These are phyloP conservation scores for Monosporascus sp. DNA, from an alignment of 2,329 filamentous ascomycete genomes.

Conservation along the genomic window DNA sequence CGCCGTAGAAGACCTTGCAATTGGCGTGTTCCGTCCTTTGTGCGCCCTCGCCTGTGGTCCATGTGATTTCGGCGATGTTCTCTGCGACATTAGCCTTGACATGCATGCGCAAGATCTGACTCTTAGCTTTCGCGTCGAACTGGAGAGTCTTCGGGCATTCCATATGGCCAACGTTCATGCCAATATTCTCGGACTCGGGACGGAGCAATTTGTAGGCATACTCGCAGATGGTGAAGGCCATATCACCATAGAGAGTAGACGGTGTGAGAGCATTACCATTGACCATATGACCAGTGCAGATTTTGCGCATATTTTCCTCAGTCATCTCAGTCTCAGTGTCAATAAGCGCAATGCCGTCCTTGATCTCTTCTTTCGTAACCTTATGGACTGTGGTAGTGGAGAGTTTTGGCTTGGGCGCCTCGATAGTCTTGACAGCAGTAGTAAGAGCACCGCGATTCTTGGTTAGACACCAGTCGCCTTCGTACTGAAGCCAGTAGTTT, in stretches of 20 bases:
- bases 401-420: constrained; percentile 45
- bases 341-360: constrained; percentile 53
- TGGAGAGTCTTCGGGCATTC: constrained; percentile 69
- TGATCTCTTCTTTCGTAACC: constrained; percentile 57
- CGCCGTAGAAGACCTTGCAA: constrained; percentile 58
- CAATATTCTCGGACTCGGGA: constrained; percentile 50
- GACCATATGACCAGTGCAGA: constrained; percentile 62
- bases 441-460: constrained; percentile 56
- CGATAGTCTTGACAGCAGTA: constrained; percentile 33
- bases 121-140: constrained; percentile 37
- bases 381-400: constrained; percentile 63
- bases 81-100: constrained; percentile 54
- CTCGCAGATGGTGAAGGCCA: constrained; percentile 55
- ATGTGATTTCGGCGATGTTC: constrained; percentile 51
- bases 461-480: constrained; percentile 53
- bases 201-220: constrained; percentile 62
- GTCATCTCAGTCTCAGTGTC: constrained; percentile 63
- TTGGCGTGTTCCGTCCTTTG: constrained; percentile 56
- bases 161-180: constrained; percentile 62
- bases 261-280: constrained; percentile 64
- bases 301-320: constrained; percentile 56
- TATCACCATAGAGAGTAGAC: constrained; percentile 48
- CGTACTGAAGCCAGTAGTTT: constrained; percentile 68
- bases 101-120: constrained; percentile 57
- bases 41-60: constrained; percentile 55